Evolutionary conservation across 768 basidiomycete genomes (phyloP).

Genomic region (Chlorophyllum brunneum): DNA sequence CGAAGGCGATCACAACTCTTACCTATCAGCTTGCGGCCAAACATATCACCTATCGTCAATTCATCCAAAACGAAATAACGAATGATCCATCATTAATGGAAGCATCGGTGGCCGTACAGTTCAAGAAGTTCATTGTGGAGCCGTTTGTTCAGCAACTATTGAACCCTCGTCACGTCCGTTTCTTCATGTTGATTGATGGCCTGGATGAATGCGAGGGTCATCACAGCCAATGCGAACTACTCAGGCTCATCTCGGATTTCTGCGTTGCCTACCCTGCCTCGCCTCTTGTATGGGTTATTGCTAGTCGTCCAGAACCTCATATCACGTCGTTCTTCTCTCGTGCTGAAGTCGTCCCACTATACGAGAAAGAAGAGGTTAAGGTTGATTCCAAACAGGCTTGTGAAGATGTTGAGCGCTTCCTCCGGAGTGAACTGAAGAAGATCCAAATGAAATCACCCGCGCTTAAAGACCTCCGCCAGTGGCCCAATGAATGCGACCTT

Average conservation of each 20-base stretch:
- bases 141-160: too few species aligned
- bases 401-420: slow-evolving; percentile 17
- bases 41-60: background rate
- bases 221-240: slow-evolving; percentile 14
- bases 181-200: slow-evolving; percentile 19
- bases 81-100: background rate
- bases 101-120: background rate
- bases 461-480: background rate
- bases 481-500: slow-evolving; percentile 17
- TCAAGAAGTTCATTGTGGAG: background rate
- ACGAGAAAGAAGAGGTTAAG: slow-evolving; percentile 3
- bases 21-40: background rate
- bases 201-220: slow-evolving; percentile 22
- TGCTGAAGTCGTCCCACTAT: background rate
- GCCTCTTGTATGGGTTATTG: slow-evolving; percentile 21
- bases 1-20: background rate
- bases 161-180: too few species aligned
- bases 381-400: slow-evolving; percentile 14
- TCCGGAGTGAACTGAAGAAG: slow-evolving; percentile 7
- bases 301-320: slow-evolving; percentile 25
- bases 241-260: slow-evolving; percentile 11
- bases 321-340: slow-evolving; percentile 15
- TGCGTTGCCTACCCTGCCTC: background rate
- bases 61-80: background rate
- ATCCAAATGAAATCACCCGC: slow-evolving; percentile 8